These are phyloP conservation scores for Panicum hallii DNA, from an alignment of 202 grass and related monocot genomes.

Conservation along the genomic window DNA sequence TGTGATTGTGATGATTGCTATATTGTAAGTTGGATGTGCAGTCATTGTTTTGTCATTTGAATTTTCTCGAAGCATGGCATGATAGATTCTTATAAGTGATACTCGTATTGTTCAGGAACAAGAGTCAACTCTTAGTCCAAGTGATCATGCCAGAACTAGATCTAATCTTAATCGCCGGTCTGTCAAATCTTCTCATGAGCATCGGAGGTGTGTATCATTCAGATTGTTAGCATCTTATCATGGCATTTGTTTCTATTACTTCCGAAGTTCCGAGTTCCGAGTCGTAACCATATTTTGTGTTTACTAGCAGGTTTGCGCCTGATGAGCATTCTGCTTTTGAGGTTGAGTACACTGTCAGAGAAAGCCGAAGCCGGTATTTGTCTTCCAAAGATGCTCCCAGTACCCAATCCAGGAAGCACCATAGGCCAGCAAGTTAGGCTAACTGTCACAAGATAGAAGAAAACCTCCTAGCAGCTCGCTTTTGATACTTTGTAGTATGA, in stretches of 20 bases:
- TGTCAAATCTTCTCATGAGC: constrained; percentile 44
- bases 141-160: constrained; percentile 41
- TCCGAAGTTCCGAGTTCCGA: background rate
- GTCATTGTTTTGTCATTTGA: background rate
- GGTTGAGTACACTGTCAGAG: constrained; percentile 47
- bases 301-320: constrained; percentile 33
- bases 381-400: constrained; percentile 38
- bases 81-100: constrained; percentile 27
- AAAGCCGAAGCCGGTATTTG: constrained; percentile 43
- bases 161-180: constrained; percentile 29
- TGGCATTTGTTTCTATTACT: background rate
- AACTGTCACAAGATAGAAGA: constrained; percentile 35
- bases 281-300: background rate
- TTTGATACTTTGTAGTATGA: constrained; percentile 29
- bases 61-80: background rate
- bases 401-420: constrained; percentile 46
- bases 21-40: constrained; percentile 35
- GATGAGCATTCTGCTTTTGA: constrained; percentile 51
- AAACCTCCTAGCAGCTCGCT: constrained; percentile 25
- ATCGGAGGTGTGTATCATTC: constrained; percentile 43
- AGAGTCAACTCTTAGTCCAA: constrained; percentile 45
- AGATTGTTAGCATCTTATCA: background rate
- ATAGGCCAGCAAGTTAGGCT: constrained; percentile 51
- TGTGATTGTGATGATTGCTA: constrained; percentile 54
- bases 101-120: constrained; percentile 45